phyloP scores from a whole-genome alignment of 1,284 basidiomycete species.

The Apiotrichum sp. region DNA sequence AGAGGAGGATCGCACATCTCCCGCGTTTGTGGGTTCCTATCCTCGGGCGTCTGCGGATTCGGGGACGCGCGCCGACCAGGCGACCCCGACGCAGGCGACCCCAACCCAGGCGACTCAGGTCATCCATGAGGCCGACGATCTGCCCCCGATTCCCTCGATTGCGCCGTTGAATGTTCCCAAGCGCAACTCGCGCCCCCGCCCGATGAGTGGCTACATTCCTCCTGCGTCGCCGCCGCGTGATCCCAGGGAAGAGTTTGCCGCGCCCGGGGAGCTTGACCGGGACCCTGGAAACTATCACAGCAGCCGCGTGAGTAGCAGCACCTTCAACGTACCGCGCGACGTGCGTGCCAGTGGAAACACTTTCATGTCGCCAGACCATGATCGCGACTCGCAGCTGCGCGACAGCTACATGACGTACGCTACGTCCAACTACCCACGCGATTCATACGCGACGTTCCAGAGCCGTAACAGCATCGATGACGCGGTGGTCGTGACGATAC shows the following conservation, averaged over 20 bases:
- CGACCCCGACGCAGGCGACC: not conserved
- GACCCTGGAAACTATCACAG: not conserved
- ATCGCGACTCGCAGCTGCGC: not conserved
- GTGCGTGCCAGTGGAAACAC: not conserved
- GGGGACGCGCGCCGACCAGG: not conserved
- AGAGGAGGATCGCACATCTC: not conserved
- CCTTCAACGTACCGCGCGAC: not conserved
- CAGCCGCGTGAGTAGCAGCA: not conserved
- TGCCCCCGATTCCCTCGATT: not conserved
- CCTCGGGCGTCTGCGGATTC: not conserved
- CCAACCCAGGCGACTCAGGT: not conserved
- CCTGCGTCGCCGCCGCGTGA: not conserved
- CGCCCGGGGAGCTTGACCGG: not conserved
- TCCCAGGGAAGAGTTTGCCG: not conserved
- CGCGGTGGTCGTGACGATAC: constrained; percentile 6
- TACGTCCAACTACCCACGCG: not conserved
- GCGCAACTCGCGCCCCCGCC: not conserved
- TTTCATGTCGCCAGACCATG: not conserved
- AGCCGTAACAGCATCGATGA: not conserved
- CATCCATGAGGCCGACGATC: no score
- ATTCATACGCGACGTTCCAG: not conserved
- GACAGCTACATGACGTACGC: not conserved
- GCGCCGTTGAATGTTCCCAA: not conserved
- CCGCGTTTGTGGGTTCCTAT: not conserved
- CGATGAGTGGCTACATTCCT: not conserved